Evolutionary conservation across 305 asterid species (phyloP).

Genomic region (Fraxinus xanthoxyloides): DNA sequence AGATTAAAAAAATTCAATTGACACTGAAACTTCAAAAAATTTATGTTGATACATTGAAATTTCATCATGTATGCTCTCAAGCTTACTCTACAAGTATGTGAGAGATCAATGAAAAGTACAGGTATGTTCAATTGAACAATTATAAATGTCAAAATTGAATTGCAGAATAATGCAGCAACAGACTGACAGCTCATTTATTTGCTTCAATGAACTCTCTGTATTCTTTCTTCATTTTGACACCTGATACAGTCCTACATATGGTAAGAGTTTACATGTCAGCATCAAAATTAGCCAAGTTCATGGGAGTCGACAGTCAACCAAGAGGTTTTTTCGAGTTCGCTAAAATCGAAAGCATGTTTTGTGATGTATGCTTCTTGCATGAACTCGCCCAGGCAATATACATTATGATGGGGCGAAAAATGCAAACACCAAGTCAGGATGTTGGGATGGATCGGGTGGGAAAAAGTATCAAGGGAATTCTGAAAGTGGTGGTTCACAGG

Average conservation of each 20-base stretch:
- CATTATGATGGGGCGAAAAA: not conserved
- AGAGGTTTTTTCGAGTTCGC: not conserved
- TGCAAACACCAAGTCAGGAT: not conserved
- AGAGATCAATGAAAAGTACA: not conserved
- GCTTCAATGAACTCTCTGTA: constrained; percentile 62
- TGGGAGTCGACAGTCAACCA: not conserved
- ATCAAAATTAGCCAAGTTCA: not conserved
- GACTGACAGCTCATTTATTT: constrained; percentile 26
- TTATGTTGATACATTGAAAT: not conserved
- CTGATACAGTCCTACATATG: constrained; percentile 70
- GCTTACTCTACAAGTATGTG: not conserved
- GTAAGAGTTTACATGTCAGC: constrained; percentile 12
- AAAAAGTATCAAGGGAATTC: not conserved
- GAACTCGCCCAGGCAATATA: not conserved
- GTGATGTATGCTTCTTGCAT: not conserved
- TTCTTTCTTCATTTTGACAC: constrained; percentile 78
- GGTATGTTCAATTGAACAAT: not conserved
- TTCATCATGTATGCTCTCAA: not conserved
- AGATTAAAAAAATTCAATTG: not conserved
- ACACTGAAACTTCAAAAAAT: not conserved
- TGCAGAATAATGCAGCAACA: not conserved
- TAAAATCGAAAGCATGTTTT: not conserved
- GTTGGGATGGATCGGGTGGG: not conserved
- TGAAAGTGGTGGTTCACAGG: not conserved
- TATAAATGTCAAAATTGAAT: not conserved